Conservation (phyloP, 768 basidiomycete genomes). For the Cantharellus anzutake region DNA sequence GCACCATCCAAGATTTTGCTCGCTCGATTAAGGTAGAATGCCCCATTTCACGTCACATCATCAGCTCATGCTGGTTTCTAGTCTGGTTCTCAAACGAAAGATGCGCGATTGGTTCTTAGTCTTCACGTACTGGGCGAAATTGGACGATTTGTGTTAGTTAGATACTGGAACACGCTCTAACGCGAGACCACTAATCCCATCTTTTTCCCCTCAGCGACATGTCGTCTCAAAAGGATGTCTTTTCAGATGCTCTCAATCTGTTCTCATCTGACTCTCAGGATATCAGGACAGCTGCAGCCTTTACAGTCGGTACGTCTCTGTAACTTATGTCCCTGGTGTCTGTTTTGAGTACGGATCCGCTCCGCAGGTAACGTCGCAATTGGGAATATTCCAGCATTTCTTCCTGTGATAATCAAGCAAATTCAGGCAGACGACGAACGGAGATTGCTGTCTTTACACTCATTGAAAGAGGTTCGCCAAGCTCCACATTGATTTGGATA, state of each 20-base stretch:
- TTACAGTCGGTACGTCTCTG: constrained; percentile 53
- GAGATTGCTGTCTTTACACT: constrained; percentile 72
- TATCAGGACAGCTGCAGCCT: constrained; percentile 76
- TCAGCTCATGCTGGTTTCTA: not conserved
- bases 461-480: constrained; percentile 64
- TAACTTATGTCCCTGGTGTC: not conserved
- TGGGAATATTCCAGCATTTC: constrained; percentile 73
- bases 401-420: constrained; percentile 67
- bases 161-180: not conserved
- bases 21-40: constrained; percentile 50
- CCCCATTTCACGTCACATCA: not conserved
- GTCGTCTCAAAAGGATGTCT: constrained; percentile 61
- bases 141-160: constrained; percentile 65
- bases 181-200: not conserved
- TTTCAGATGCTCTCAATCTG: constrained; percentile 48
- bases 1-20: constrained; percentile 69
- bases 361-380: constrained; percentile 78
- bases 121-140: constrained; percentile 83
- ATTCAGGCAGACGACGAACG: constrained; percentile 58
- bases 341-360: not conserved
- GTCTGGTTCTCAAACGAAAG: constrained; percentile 25
- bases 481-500: not conserved
- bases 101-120: constrained; percentile 57
- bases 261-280: constrained; percentile 73
- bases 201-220: constrained; percentile 44